A percentile compares a stretch with the other conserved stretches of the same genome.
Conservation (phyloP, 768 basidiomycete species). For the Kwoniella sp. region DNA sequence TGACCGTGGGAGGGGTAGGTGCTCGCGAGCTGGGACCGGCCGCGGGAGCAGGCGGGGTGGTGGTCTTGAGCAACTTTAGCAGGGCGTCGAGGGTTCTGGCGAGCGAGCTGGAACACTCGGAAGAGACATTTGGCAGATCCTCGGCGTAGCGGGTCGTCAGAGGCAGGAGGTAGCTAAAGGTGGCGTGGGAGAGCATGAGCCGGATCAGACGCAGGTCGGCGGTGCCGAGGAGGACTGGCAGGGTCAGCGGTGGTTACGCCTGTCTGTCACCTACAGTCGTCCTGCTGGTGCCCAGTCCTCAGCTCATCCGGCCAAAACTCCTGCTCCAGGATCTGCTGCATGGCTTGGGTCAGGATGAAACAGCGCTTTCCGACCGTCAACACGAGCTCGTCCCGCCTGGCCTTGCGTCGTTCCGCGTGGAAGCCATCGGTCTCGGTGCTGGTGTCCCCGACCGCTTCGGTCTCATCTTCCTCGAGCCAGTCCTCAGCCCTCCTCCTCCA, state of each 20-base stretch:
- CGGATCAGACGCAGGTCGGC: conserved; percentile 28
- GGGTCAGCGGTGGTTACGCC: too few species aligned
- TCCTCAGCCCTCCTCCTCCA: conserved; percentile 9
- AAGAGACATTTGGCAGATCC: not conserved
- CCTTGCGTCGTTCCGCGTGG: conserved; percentile 9
- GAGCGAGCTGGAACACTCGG: not conserved
- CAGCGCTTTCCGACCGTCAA: conserved; percentile 24
- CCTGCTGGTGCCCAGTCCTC: conserved; percentile 1
- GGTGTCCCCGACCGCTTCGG: conserved; percentile 6
- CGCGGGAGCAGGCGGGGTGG: conserved; percentile 7
- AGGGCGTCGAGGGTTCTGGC: conserved; percentile 7
- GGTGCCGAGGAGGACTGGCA: conserved; percentile 34
- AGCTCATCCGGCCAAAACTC: conserved; percentile 29
- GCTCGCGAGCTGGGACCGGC: conserved; percentile 14
- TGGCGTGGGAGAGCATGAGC: conserved; percentile 14
- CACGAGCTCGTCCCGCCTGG: conserved; percentile 12
- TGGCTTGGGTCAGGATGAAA: conserved; percentile 17
- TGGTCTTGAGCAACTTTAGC: conserved; percentile 15
- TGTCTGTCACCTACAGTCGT: conserved; percentile 23
- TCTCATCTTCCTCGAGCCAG: conserved; percentile 9
- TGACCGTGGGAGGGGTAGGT: conserved; percentile 19
- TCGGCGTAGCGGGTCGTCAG: conserved; percentile 10
- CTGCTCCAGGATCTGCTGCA: conserved; percentile 18
- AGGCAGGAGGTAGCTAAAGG: conserved; percentile 13
- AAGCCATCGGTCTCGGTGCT: not conserved